Evolutionary conservation across 2,329 filamentous ascomycete species (phyloP), one percentile per base, ranked within the genome.

Genomic region (Aspergillus sp.): DNA sequence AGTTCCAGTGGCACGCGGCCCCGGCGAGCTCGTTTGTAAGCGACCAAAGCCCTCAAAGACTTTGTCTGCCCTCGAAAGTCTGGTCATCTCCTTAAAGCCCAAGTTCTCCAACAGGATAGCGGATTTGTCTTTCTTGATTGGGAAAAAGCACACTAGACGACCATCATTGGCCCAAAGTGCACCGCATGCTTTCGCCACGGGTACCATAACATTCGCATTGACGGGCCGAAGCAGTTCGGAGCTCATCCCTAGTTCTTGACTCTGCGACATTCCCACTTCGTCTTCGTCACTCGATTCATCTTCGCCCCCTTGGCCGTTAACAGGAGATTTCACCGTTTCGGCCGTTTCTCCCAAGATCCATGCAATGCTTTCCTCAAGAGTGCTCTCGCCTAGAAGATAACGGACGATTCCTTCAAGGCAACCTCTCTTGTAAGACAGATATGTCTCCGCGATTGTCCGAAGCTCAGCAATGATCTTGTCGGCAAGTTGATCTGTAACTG

Each of bases 281-380:
- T 92, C 89, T 54, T 90, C 87, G 56, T 90, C 87, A 62, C 89
- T 95, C 3, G 90, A 96, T 59, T 89, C 93, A 58, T 94, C 90
- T 52, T 89, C 88, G 26, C 71, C 75, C 35, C 77, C 50, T 44
- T 66, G 65, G 16, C 67, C 67, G 46, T 75, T 67, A 51, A 73
- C 57, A 13, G 75, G 69, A 42, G 73, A 71, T 55, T 78, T 74
- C 49, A 76, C 58, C 55, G 73, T 69, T 58, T 74, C 62, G 7
- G 84, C 69, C 58, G 88, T 85, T 58, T 84, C 79, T 10, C 86
- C 82, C 43, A 76, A 72, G 45, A 74, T 72, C 70, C 69, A 77
- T 51, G 69, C 67, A 22, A 83, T 73, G 54, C 79, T 82, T 38
- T 86, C 82, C 54, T 85, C 78, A 4, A 86, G 69, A 50, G 71